These are phyloP conservation scores for Geranium incanum DNA, from an alignment of 441 rosid species.

Conservation along the genomic window DNA sequence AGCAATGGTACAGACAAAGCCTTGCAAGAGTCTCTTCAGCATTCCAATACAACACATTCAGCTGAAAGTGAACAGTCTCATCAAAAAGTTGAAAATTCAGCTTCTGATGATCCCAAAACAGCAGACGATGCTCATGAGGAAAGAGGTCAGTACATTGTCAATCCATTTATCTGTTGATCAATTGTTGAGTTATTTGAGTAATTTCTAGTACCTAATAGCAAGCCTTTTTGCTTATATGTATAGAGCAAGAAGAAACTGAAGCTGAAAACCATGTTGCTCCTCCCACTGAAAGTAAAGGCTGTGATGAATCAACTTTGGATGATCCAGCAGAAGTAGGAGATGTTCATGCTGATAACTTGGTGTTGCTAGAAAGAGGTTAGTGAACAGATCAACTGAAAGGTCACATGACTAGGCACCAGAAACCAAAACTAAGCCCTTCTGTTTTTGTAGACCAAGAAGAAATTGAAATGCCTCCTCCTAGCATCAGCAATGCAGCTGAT, in stretches of 20 bases:
- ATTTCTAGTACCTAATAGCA: neutral
- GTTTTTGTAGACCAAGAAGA: neutral
- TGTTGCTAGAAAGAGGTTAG: neutral
- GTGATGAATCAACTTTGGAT: neutral
- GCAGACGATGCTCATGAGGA: neutral
- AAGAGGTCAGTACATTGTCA: neutral
- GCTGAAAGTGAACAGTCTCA: neutral
- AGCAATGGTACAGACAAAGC: neutral
- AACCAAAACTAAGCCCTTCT: neutral
- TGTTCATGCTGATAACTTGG: neutral
- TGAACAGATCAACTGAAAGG: neutral
- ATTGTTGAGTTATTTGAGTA: neutral
- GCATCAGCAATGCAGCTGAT: neutral
- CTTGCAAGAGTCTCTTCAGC: neutral
- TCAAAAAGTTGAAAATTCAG: neutral
- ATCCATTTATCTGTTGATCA: neutral
- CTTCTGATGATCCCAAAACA: neutral
- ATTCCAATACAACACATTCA: neutral
- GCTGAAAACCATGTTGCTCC: conserved; percentile 8
- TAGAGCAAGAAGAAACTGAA: neutral
- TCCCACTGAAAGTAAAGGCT: conserved; percentile 6
- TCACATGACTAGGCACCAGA: neutral
- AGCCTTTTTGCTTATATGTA: neutral
- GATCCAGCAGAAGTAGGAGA: conserved; percentile 3
- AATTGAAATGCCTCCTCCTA: neutral